phyloP scores from a whole-genome alignment of 2,329 filamentous ascomycete species.

The Arthrobotrys sphaeroides region DNA sequence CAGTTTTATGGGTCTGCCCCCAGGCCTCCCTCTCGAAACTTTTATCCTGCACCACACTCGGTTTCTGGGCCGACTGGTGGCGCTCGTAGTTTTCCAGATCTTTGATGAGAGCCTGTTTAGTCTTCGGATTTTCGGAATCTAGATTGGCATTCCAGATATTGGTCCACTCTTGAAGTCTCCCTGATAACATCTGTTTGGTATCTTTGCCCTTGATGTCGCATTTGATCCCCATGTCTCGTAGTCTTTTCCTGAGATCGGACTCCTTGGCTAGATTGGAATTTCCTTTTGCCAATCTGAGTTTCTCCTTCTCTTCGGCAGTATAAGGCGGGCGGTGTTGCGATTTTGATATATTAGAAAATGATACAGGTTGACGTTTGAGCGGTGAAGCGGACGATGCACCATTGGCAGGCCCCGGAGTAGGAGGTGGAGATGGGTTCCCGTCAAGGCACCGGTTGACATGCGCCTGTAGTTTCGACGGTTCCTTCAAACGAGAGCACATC shows the following conservation, averaged over 20 bases:
- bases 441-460: constrained; percentile 46
- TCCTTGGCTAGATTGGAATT: constrained; percentile 92
- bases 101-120: constrained; percentile 74
- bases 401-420: not conserved
- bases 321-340: constrained; percentile 55
- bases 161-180: constrained; percentile 89
- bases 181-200: constrained; percentile 72
- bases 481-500: not conserved
- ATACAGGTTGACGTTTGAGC: constrained; percentile 17
- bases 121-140: constrained; percentile 78
- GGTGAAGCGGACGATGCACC: constrained; percentile 19
- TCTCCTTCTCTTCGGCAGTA: constrained; percentile 59
- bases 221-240: constrained; percentile 73
- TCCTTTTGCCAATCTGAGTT: constrained; percentile 70
- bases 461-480: not conserved
- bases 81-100: constrained; percentile 89
- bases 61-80: constrained; percentile 68
- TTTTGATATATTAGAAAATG: constrained; percentile 4
- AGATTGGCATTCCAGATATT: constrained; percentile 98
- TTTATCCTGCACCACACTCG: constrained; percentile 75
- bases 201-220: constrained; percentile 75
- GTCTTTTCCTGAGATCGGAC: constrained; percentile 77
- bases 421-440: constrained; percentile 17
- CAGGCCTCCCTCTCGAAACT: constrained; percentile 85
- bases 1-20: constrained; percentile 74